phyloP scores from a whole-genome alignment of 1,284 basidiomycete species.

The Boletus mariae region DNA sequence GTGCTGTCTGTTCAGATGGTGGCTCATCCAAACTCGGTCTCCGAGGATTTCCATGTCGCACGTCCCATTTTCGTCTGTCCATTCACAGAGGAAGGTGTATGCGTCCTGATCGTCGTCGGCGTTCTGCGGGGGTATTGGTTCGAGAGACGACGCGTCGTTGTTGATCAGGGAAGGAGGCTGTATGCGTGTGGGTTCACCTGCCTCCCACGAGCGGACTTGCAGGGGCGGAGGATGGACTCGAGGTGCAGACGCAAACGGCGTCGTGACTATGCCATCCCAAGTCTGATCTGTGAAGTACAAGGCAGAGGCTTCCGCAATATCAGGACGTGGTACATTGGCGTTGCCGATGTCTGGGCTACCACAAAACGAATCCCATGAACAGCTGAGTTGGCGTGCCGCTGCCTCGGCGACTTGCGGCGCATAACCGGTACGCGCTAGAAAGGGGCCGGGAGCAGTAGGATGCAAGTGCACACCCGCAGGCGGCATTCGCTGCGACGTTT shows the following conservation, averaged over 20 bases:
- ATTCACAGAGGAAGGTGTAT: slow-evolving; percentile 19
- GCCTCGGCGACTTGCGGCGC: neutral
- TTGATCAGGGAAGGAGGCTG: neutral
- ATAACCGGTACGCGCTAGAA: neutral
- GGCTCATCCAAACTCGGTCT: slow-evolving; percentile 24
- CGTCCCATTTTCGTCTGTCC: slow-evolving; percentile 21
- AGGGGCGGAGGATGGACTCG: neutral
- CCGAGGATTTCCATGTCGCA: slow-evolving; percentile 23
- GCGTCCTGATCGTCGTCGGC: slow-evolving; percentile 11
- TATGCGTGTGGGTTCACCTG: neutral
- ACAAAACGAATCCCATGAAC: neutral
- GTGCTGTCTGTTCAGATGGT: slow-evolving; percentile 22
- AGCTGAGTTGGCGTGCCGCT: neutral
- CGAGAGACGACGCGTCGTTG: neutral
- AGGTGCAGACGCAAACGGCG: neutral
- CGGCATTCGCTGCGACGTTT: neutral
- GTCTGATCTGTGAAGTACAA: slow-evolving; percentile 1
- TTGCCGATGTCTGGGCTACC: neutral
- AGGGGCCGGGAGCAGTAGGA: neutral
- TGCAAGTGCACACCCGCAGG: neutral
- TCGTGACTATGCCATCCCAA: slow-evolving; percentile 10
- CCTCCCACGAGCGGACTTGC: slow-evolving; percentile 3
- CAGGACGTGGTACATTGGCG: neutral
- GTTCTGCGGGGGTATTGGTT: neutral
- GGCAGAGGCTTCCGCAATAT: neutral